Base-by-base conservation (phyloP, 2,329 filamentous ascomycete genomes). In the Stachybotrys chartarum region DNA sequence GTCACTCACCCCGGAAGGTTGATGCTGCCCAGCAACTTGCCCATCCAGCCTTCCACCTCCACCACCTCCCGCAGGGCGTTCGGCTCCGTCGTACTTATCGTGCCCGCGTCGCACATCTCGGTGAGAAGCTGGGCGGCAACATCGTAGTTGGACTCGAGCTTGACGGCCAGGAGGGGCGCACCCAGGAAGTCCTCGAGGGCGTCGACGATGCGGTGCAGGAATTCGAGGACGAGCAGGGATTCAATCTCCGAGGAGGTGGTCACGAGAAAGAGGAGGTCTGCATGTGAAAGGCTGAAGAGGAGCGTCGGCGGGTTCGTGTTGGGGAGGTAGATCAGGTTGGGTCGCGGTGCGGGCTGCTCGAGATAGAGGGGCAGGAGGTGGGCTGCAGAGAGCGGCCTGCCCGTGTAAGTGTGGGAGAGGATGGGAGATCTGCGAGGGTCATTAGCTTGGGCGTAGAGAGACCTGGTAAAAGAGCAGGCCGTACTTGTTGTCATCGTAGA, bases 101-200 rank as follows among this genome's bases (percentile, higher is more conserved):
- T 82, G 16, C 94, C 94, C 46, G 86, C 90, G 77, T 99, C 94
- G 69, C 94, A 97, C 88, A 99, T 96, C 74, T 99, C 94, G 58
- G 86, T 90, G 57, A 97, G 79, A 30, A 99, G 76, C 74, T 99
- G 94, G 17, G 92, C 92, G 39, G 95, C 88, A 31, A 97, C 87
- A 82, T 97, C 90, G 73, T 97, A 97, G 71, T 85, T 91, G 62
- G 79, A 82, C 72, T 97, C 91, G 60, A 99, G 87, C 76, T 94
- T 96, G 67, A 82, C 83, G 18, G 91, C 87, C 56, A 97, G 77
- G 51, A 99, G 75, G 14, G 94, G 94, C 50, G 90, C 86, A 56
- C 93, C 92, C 7, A 99, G 79, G 68, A 97, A 97, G 67, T 97
- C 93, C 73, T 97, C 93, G 39, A 99, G 82, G 12, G 89, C 87